Evolutionary conservation across 1,284 basidiomycete genomes (phyloP).

Genomic region (Malassezia japonica): DNA sequence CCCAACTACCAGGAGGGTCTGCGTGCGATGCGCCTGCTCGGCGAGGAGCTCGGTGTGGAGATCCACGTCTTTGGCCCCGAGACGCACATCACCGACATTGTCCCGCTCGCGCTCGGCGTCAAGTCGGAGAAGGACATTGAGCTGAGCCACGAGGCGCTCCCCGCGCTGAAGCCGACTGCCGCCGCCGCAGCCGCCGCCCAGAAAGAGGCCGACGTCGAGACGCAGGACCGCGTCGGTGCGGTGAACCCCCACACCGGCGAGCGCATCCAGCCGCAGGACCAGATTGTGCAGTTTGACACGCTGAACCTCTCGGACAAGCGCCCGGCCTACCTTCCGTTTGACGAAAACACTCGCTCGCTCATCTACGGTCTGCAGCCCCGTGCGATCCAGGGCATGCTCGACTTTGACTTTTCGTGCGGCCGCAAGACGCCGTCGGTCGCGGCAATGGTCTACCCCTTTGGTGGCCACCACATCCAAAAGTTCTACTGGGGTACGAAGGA

Average conservation of each 20-base stretch:
- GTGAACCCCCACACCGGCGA: conserved; percentile 63
- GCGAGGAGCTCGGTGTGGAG: conserved; percentile 91
- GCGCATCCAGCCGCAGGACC: conserved; percentile 69
- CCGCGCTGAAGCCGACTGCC: conserved; percentile 22
- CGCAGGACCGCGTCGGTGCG: conserved; percentile 56
- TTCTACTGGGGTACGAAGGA: conserved; percentile 99
- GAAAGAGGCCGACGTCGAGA: conserved; percentile 18
- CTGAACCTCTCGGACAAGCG: conserved; percentile 23
- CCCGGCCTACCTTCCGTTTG: conserved; percentile 53
- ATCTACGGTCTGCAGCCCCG: conserved; percentile 97
- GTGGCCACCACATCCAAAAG: conserved; percentile 99
- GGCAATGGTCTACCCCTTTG: conserved; percentile 99
- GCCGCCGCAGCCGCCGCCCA: conserved; percentile 17
- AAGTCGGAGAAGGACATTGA: conserved; percentile 47
- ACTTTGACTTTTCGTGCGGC: conserved; percentile 98
- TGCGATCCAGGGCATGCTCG: conserved; percentile 99
- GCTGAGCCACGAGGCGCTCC: conserved; percentile 47
- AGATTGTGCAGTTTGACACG: conserved; percentile 73
- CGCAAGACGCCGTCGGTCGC: conserved; percentile 86
- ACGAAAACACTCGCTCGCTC: conserved; percentile 81
- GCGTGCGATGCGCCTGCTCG: conserved; percentile 95
- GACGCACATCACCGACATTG: conserved; percentile 96
- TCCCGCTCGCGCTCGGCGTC: conserved; percentile 88
- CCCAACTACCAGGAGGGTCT: conserved; percentile 99
- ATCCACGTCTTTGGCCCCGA: conserved; percentile 94